These are phyloP conservation scores for Rhizopus delemar DNA, from an alignment of 371 early-diverging fungal genomes.

Conservation along the genomic window DNA sequence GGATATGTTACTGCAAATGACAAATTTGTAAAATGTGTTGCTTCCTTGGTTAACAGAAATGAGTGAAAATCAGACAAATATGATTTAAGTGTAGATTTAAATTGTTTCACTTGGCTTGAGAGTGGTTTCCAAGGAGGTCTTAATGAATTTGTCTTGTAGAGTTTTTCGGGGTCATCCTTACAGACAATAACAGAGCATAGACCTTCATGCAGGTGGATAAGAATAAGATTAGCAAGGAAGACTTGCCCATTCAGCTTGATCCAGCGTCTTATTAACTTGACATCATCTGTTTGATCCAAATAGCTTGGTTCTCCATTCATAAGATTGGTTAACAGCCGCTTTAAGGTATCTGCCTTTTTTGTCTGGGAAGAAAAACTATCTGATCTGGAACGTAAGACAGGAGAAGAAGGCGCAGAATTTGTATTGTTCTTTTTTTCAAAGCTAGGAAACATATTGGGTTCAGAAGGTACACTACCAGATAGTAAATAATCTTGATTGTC, in stretches of 20 bases:
- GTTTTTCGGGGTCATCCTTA: conserved; percentile 31
- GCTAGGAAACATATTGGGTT: conserved; percentile 12
- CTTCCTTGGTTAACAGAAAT: conserved; percentile 47
- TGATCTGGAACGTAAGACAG: conserved; percentile 29
- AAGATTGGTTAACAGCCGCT: conserved; percentile 30
- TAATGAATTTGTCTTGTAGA: conserved; percentile 3
- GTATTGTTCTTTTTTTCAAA: conserved; percentile 1
- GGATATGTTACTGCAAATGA: conserved; percentile 46
- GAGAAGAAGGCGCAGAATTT: conserved; percentile 37
- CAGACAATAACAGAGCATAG: conserved; percentile 35
- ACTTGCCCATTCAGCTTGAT: conserved; percentile 24
- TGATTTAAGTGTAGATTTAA: conserved; percentile 25
- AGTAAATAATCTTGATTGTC: conserved; percentile 12
- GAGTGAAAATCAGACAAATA: conserved; percentile 37
- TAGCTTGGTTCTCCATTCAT: conserved; percentile 27
- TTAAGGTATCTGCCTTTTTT: conserved; percentile 21
- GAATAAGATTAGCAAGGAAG: conserved; percentile 25
- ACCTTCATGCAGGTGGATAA: conserved; percentile 23
- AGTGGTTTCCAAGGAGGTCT: conserved; percentile 21
- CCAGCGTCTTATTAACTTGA: conserved; percentile 36
- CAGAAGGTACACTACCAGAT: conserved; percentile 41
- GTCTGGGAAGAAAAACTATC: conserved; percentile 26
- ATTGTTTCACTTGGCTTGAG: conserved; percentile 25
- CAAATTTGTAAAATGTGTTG: conserved; percentile 49
- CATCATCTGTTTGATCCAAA: conserved; percentile 33